These are phyloP conservation scores for Termitomyces sp. DNA, from an alignment of 768 basidiomycete genomes.

Conservation along the genomic window DNA sequence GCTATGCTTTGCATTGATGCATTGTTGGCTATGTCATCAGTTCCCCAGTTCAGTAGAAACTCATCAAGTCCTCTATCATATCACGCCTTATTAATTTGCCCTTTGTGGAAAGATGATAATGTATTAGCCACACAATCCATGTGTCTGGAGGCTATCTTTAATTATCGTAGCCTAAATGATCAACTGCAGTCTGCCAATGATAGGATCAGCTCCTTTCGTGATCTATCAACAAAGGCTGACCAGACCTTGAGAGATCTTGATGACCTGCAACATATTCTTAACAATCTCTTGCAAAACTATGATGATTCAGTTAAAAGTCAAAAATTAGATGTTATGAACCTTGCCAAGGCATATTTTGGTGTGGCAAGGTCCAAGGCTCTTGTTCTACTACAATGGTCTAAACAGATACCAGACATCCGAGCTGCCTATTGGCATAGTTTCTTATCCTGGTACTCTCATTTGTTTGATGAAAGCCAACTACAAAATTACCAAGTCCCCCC, in stretches of 20 bases:
- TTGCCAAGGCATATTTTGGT: background rate
- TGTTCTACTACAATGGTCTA: too few species aligned
- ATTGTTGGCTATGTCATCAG: background rate
- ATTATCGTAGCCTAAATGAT: too few species aligned
- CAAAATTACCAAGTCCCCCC: too few species aligned
- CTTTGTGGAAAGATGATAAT: background rate
- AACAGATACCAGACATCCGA: too few species aligned
- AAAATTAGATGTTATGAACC: background rate
- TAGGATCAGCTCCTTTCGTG: background rate
- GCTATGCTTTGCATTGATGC: constrained; percentile 1
- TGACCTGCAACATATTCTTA: background rate
- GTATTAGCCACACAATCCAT: background rate
- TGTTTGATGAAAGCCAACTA: background rate
- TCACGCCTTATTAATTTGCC: too few species aligned
- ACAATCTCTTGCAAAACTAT: background rate
- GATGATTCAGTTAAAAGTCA: background rate
- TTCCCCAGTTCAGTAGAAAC: background rate
- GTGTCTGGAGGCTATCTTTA: background rate
- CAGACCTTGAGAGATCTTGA: background rate
- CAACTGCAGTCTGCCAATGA: too few species aligned
- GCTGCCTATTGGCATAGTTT: background rate
- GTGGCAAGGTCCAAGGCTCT: background rate
- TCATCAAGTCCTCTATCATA: too few species aligned
- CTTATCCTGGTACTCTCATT: background rate
- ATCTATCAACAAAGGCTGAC: background rate